Percentiles rank a stretch among this genome's conserved stretches.
Conservation (phyloP, 768 basidiomycete genomes). For the Amyloporia xantha region DNA sequence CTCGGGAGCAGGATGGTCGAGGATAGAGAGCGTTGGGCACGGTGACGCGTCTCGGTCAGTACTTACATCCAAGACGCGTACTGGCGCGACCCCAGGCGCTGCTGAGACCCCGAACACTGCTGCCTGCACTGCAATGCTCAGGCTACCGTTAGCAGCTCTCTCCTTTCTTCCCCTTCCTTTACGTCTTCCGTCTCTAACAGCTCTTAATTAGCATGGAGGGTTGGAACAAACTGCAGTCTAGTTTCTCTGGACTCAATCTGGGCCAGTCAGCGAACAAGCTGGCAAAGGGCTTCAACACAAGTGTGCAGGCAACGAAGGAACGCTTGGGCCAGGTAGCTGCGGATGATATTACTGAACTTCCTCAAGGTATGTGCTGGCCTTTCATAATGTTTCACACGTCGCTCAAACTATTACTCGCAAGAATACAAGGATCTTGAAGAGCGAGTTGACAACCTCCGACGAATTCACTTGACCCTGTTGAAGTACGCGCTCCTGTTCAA, state of each 20-base stretch:
- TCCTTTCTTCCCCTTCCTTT: too few species aligned
- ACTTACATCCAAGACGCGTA: slow-evolving; percentile 13
- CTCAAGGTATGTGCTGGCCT: slow-evolving; percentile 53
- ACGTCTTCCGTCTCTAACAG: neutral
- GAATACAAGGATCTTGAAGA: slow-evolving; percentile 96
- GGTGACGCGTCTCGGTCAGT: slow-evolving; percentile 28
- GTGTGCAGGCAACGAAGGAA: slow-evolving; percentile 83
- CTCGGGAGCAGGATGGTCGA: slow-evolving; percentile 1
- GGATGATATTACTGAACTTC: slow-evolving; percentile 93
- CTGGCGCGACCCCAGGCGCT: slow-evolving; percentile 1
- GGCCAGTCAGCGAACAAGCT: slow-evolving; percentile 70
- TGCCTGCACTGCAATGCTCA: neutral
- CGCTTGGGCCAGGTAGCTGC: slow-evolving; percentile 81
- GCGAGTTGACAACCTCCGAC: slow-evolving; percentile 86
- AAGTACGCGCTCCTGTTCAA: slow-evolving; percentile 46
- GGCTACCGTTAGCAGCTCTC: neutral
- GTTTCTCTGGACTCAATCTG: slow-evolving; percentile 59
- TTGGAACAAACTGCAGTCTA: slow-evolving; percentile 66
- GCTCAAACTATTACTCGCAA: too few species aligned
- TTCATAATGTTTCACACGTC: too few species aligned
- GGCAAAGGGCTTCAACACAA: slow-evolving; percentile 73
- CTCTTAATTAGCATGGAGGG: slow-evolving; percentile 29
- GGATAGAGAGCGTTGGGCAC: neutral
- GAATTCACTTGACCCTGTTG: slow-evolving; percentile 68
- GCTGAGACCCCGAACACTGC: slow-evolving; percentile 19